A percentile compares a stretch with the other conserved stretches of the same genome.
phyloP scores from a whole-genome alignment of 257 asterid species.

The Nemophila menziesii region DNA sequence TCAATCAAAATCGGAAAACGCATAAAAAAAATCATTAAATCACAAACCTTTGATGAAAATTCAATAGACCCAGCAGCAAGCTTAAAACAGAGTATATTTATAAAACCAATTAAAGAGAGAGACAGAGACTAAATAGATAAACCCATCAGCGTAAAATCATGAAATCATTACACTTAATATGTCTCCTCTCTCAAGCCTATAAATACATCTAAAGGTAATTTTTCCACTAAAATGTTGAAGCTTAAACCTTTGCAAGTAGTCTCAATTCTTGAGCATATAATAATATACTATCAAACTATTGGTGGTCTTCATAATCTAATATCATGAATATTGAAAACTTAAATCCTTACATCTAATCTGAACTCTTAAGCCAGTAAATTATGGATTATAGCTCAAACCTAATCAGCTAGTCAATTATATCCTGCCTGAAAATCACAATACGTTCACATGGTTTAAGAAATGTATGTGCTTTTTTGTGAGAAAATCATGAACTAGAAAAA shows the following conservation, averaged over 20 bases:
- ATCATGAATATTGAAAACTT: no score
- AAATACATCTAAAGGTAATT: no score
- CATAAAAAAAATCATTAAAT: background rate
- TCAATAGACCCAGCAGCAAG: constrained; percentile 16
- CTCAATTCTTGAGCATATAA: no score
- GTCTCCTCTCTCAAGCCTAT: constrained; percentile 18
- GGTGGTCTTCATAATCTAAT: no score
- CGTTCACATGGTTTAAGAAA: constrained; percentile 3
- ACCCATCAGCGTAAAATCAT: constrained; percentile 19
- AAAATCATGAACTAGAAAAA: background rate
- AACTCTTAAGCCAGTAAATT: no score
- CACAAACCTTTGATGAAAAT: constrained; percentile 8
- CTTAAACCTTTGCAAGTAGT: no score
- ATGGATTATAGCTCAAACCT: no score
- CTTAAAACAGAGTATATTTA: background rate
- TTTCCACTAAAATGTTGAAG: no score
- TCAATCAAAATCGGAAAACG: background rate
- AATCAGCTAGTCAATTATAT: constrained; percentile 96
- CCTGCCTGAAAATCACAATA: constrained; percentile 82
- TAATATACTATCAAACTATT: no score
- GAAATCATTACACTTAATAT: constrained; percentile 15
- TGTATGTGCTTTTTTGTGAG: no score
- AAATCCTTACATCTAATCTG: no score
- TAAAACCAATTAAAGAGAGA: constrained; percentile 7
- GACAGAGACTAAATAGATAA: constrained; percentile 15